These are phyloP conservation scores for Setaria viridis DNA, from an alignment of 202 grass and related monocot genomes.

Conservation along the genomic window DNA sequence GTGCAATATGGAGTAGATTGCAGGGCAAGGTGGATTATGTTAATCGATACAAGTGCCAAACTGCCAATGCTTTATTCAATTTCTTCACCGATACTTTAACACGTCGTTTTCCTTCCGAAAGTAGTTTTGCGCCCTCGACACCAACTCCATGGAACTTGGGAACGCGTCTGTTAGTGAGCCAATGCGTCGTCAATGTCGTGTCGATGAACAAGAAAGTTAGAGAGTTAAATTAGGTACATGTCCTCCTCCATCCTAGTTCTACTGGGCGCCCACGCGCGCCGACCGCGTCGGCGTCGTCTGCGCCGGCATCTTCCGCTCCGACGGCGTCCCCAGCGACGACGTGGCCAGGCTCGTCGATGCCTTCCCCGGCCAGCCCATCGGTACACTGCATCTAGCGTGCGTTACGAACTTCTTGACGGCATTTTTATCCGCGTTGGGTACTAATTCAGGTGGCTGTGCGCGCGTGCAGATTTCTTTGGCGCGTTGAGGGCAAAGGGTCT, in stretches of 20 bases:
- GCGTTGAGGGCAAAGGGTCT: conserved; percentile 67
- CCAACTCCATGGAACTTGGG: not conserved
- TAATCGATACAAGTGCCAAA: not conserved
- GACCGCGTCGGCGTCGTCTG: conserved; percentile 73
- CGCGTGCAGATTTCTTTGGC: conserved; percentile 64
- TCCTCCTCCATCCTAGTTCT: conserved; percentile 55
- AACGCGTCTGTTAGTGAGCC: not conserved
- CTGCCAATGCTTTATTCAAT: not conserved
- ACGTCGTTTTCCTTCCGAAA: not conserved
- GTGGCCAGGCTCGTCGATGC: conserved; percentile 70
- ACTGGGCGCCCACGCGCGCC: conserved; percentile 89
- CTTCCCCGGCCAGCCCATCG: conserved; percentile 92
- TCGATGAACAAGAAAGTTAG: conserved; percentile 2
- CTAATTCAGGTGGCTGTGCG: no score
- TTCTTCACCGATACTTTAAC: not conserved
- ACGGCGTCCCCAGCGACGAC: conserved; percentile 53
- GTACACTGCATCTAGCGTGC: no score
- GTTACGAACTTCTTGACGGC: no score
- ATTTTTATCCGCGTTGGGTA: no score
- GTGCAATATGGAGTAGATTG: no score
- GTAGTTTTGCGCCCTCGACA: not conserved
- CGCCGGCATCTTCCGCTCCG: conserved; percentile 78
- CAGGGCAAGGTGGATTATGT: not conserved
- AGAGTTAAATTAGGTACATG: not conserved
- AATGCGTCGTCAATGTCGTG: not conserved